Conservation (phyloP, 768 basidiomycete genomes). For the Lentinula edodes region DNA sequence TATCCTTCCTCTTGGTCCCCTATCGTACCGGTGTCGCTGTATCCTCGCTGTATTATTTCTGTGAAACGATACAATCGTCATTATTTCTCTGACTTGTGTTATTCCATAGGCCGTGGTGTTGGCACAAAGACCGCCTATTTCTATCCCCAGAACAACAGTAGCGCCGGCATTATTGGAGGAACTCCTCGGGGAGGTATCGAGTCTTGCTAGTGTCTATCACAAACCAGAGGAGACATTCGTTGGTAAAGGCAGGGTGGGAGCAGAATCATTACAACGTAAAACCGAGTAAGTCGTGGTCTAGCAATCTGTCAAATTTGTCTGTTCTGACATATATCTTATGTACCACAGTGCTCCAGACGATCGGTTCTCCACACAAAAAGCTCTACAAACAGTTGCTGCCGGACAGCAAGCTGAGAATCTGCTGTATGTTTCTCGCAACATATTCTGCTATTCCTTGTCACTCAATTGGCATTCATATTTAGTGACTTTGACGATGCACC, state of each 20-base stretch:
- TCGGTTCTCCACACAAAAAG: slow-evolving; percentile 68
- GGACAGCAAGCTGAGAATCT: slow-evolving; percentile 95
- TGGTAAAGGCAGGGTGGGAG: slow-evolving; percentile 84
- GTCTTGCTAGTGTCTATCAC: slow-evolving; percentile 92
- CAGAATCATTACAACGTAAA: slow-evolving; percentile 67
- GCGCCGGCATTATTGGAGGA: slow-evolving; percentile 86
- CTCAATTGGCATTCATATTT: background rate
- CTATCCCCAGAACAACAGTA: slow-evolving; percentile 87
- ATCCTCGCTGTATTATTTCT: background rate
- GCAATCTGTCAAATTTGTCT: background rate
- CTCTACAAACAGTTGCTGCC: slow-evolving; percentile 84
- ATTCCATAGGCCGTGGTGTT: slow-evolving; percentile 66
- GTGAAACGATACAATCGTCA: background rate
- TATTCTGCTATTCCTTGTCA: slow-evolving; percentile 2
- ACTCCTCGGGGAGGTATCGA: slow-evolving; percentile 83
- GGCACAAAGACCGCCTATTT: slow-evolving; percentile 88
- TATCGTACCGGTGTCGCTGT: background rate
- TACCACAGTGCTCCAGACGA: slow-evolving; percentile 55
- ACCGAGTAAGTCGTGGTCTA: slow-evolving; percentile 41
- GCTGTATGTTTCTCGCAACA: slow-evolving; percentile 34
- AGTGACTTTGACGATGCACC: slow-evolving; percentile 82
- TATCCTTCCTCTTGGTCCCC: background rate
- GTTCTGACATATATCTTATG: background rate
- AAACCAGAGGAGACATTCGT: slow-evolving; percentile 96
- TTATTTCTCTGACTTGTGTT: background rate